Evolutionary conservation across 441 rosid species (phyloP).

Genomic region (Euphorbia corollata): DNA sequence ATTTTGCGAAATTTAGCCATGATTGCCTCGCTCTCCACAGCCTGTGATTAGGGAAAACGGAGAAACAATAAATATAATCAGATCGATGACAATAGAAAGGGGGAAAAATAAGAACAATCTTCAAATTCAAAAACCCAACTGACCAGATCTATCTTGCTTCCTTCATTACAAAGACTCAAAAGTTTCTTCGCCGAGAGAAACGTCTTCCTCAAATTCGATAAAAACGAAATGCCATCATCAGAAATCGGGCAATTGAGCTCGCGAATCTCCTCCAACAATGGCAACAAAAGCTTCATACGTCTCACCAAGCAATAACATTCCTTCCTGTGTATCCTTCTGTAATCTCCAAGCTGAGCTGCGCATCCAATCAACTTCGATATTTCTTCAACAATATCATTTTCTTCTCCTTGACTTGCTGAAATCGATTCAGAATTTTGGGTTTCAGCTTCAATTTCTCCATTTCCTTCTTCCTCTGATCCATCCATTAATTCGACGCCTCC

Average conservation of each 20-base stretch:
- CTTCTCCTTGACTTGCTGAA: constrained; percentile 10
- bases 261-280: constrained; percentile 46
- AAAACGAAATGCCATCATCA: constrained; percentile 17
- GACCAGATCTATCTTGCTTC: constrained; percentile 81
- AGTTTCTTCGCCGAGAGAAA: constrained; percentile 41
- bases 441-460: background rate
- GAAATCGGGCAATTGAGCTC: constrained; percentile 24
- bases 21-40: constrained; percentile 52
- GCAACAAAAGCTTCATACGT: constrained; percentile 48
- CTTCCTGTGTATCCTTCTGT: constrained; percentile 40
- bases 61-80: background rate
- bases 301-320: constrained; percentile 47
- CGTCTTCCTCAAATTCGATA: constrained; percentile 32
- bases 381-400: constrained; percentile 8
- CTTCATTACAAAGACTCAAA: constrained; percentile 49
- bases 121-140: constrained; percentile 2
- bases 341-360: constrained; percentile 30
- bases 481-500: constrained; percentile 10
- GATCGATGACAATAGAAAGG: background rate
- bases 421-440: constrained; percentile 3
- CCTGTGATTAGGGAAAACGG: constrained; percentile 28
- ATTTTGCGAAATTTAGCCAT: constrained; percentile 42
- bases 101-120: background rate
- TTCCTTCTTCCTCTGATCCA: constrained; percentile 8
- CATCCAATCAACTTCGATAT: constrained; percentile 20